phyloP scores from a whole-genome alignment of 371 early-diverging fungal genomes.

The Thermomucor indicae-seudaticae region DNA sequence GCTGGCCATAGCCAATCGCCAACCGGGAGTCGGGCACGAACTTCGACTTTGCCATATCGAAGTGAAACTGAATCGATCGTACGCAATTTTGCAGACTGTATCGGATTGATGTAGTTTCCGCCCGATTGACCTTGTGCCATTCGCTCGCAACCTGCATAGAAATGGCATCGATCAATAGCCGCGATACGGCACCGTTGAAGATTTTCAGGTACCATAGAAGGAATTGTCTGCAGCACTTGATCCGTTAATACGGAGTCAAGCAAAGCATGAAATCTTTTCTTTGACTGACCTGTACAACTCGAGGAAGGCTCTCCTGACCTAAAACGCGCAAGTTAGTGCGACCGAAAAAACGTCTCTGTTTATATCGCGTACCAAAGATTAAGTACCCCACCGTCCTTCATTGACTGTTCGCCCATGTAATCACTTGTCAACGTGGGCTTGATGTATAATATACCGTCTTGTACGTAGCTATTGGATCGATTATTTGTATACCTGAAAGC shows the following conservation, averaged over 20 bases:
- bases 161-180: not conserved
- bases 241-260: not conserved
- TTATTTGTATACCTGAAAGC: conserved; percentile 46
- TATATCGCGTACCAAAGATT: conserved; percentile 23
- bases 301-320: conserved; percentile 29
- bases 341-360: too few species aligned
- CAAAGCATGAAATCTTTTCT: not conserved
- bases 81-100: conserved; percentile 58
- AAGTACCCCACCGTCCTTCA: conserved; percentile 31
- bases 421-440: conserved; percentile 58
- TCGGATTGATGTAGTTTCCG: conserved; percentile 60
- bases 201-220: conserved; percentile 20
- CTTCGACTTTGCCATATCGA: conserved; percentile 60
- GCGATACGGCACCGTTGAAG: not conserved
- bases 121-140: conserved; percentile 35
- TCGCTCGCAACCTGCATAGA: conserved; percentile 48
- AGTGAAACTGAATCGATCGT: conserved; percentile 46
- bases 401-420: conserved; percentile 23
- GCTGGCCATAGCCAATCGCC: conserved; percentile 73
- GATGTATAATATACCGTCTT: conserved; percentile 61
- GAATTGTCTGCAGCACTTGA: conserved; percentile 25
- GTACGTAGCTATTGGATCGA: conserved; percentile 61
- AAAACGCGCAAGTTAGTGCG: not conserved
- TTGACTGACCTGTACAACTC: conserved; percentile 30
- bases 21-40: conserved; percentile 58